Evolutionary conservation across 208 protist species (phyloP).

Genomic region (Crithidia thermophila): DNA sequence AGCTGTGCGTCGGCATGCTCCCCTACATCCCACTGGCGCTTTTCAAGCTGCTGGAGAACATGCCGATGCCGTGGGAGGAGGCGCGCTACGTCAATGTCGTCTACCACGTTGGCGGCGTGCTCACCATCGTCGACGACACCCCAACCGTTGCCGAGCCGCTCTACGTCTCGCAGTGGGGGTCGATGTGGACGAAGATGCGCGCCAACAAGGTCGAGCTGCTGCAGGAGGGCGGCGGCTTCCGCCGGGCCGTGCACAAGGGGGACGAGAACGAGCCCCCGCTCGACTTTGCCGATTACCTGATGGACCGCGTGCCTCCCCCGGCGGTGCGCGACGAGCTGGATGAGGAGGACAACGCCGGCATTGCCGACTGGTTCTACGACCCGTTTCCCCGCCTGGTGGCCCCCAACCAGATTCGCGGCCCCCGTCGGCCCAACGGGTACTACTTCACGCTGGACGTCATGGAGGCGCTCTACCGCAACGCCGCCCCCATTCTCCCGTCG

Average conservation of each 20-base stretch:
- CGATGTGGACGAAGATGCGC: slow-evolving; percentile 99
- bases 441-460: slow-evolving; percentile 93
- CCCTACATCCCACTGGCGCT: slow-evolving; percentile 99
- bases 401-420: slow-evolving; percentile 89
- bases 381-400: slow-evolving; percentile 94
- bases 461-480: slow-evolving; percentile 94
- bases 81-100: slow-evolving; percentile 98
- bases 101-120: slow-evolving; percentile 99
- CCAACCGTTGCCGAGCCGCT: slow-evolving; percentile 99
- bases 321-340: slow-evolving; percentile 98
- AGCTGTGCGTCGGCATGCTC: slow-evolving; percentile 99
- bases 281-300: slow-evolving; percentile 99
- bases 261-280: slow-evolving; percentile 99
- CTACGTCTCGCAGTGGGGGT: slow-evolving; percentile 99
- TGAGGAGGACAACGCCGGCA: slow-evolving; percentile 97
- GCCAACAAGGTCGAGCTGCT: slow-evolving; percentile 96
- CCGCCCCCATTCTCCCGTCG: slow-evolving; percentile 96
- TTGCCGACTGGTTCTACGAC: slow-evolving; percentile 99
- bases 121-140: slow-evolving; percentile 99
- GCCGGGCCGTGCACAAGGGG: slow-evolving; percentile 98
- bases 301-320: slow-evolving; percentile 97
- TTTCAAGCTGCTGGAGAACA: slow-evolving; percentile 99
- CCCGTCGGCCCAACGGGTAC: slow-evolving; percentile 82
- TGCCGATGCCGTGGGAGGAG: slow-evolving; percentile 99
- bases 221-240: slow-evolving; percentile 78